Evolutionary conservation across 345 rosid species (phyloP), one percentile per base, ranked within the genome.

Genomic region (Barbarea vulgaris): DNA sequence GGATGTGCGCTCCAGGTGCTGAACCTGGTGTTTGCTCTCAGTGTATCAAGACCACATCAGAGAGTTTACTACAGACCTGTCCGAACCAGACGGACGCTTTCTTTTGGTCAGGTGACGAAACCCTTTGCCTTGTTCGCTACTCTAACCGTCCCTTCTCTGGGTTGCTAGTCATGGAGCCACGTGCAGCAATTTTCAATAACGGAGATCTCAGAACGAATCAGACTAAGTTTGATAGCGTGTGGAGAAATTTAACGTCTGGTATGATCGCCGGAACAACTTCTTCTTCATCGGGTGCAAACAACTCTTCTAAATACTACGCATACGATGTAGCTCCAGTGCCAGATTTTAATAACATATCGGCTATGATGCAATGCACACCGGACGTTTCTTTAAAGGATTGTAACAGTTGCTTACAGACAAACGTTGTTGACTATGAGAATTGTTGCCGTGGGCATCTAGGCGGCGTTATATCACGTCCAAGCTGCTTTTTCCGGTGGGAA

Each of bases 31-130:
- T 5, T 33, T 86, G 85, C 53, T 52, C 57, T 2, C 2, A 1
- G 8, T 84, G 87, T 62, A 51, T 86, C 59, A 66, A 36, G 11
- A 28, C 34, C 15, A 41, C 81, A 6, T 44, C 64, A 2, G 18
- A 37, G 13, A 3, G 4, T 10, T 58, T 81, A 28, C 21, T 53
- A 42, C 24, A 34, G 9, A 30, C 1, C 17, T 86, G 89, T 30
- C 73, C 67, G 2, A 66, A 61, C 67, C 74, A 56, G 31, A 76
- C 67, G 21, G 83, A 85, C 12, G 86, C 82, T 9, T 30, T 76
- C 7, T 56, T 57, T 8, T 78, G 83, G 78, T 52, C 24, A 17
- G 80, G 75, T 85, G 51, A 46, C 17, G 51, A 46, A 46, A 46
- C 51, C 51, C 51, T 46, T 46, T 46, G 51, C 21, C 51, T 46